phyloP scores from a whole-genome alignment of 1,139 yeast species.

The Blastobotrys serpentis region DNA sequence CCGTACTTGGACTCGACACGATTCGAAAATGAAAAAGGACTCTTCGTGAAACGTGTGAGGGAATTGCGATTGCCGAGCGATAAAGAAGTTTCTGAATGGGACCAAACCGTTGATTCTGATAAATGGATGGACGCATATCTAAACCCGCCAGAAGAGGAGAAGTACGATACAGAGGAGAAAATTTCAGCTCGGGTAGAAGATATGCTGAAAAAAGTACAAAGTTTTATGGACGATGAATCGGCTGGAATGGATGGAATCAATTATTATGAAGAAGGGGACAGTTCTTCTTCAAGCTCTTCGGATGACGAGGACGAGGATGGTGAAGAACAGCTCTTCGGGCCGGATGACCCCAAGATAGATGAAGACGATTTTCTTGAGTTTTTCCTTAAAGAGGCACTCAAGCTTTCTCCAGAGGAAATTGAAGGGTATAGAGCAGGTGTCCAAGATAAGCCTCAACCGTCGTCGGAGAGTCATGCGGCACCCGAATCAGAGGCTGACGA shows the following conservation, averaged over 20 bases:
- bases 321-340: conserved; percentile 19
- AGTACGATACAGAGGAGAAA: conserved; percentile 13
- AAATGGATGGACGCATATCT: conserved; percentile 27
- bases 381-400: conserved; percentile 53
- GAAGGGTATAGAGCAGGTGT: conserved; percentile 34
- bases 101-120: conserved; percentile 27
- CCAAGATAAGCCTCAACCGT: background rate
- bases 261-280: conserved; percentile 16
- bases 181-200: conserved; percentile 14
- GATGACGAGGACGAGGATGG: conserved; percentile 29
- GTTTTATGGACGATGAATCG: conserved; percentile 15
- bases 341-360: conserved; percentile 44
- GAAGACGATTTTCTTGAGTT: conserved; percentile 66
- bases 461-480: conserved; percentile 2
- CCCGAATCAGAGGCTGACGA: background rate
- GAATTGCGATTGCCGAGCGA: conserved; percentile 22
- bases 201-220: conserved; percentile 17
- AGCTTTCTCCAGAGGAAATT: conserved; percentile 44
- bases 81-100: conserved; percentile 28
- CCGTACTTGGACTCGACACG: conserved; percentile 19
- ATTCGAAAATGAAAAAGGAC: conserved; percentile 17
- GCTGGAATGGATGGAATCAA: conserved; percentile 20
- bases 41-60: conserved; percentile 15
- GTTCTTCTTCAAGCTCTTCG: conserved; percentile 13
- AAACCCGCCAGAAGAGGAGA: background rate